A percentile compares a stretch with the other conserved stretches of the same genome.
phyloP scores from a whole-genome alignment of 1,284 basidiomycete genomes.

The Cryptococcus sp. region DNA sequence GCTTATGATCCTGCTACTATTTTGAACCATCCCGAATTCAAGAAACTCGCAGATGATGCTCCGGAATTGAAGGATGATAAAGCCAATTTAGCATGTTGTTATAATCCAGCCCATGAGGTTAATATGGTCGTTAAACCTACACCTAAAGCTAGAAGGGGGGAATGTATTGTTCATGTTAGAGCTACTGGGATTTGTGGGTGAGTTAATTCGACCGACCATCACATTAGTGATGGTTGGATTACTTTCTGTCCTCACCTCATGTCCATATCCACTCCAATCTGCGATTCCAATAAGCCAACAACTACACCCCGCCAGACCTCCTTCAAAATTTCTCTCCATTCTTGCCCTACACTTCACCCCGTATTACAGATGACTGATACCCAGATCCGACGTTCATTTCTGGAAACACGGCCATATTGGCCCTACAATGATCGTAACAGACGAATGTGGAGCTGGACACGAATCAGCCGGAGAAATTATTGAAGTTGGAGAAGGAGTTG shows the following conservation, averaged over 20 bases:
- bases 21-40: slow-evolving; percentile 40
- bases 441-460: slow-evolving; percentile 49
- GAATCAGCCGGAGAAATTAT: slow-evolving; percentile 51
- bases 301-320: no score
- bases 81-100: slow-evolving; percentile 46
- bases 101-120: slow-evolving; percentile 47
- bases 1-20: slow-evolving; percentile 40
- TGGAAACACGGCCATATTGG: slow-evolving; percentile 53
- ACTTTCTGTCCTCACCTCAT: neutral
- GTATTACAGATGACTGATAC: no score
- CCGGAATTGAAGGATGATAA: slow-evolving; percentile 20
- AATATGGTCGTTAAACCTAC: slow-evolving; percentile 48
- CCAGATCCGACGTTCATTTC: slow-evolving; percentile 52
- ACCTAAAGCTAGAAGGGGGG: slow-evolving; percentile 40
- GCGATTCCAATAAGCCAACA: neutral
- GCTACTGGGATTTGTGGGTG: slow-evolving; percentile 52
- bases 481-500: slow-evolving; percentile 49
- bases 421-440: slow-evolving; percentile 45
- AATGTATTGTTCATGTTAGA: slow-evolving; percentile 48
- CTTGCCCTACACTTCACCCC: no score
- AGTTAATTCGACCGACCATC: no score
- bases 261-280: neutral
- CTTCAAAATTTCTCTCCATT: neutral
- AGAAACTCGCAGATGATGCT: slow-evolving; percentile 26
- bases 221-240: no score